Conservation (phyloP, 2,329 filamentous ascomycete species). For the Aspergillus fructus region DNA sequence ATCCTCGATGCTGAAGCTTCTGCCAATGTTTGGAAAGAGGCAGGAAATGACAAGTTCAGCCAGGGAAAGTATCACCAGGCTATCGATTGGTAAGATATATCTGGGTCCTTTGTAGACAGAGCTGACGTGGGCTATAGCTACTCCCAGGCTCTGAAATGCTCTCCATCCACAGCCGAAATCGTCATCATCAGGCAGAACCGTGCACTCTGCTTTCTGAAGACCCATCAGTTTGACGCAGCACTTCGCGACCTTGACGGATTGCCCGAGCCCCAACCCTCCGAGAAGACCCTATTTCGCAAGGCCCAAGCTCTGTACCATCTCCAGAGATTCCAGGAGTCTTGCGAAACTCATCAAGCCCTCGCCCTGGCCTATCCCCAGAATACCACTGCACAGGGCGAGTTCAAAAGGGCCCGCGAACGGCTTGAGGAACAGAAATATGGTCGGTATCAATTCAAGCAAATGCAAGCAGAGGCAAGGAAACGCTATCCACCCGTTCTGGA, state of each 20-base stretch:
- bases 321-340: constrained; percentile 37
- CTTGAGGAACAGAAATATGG: constrained; percentile 21
- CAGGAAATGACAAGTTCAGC: constrained; percentile 35
- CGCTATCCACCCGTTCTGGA: constrained; percentile 44
- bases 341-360: constrained; percentile 31
- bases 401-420: constrained; percentile 27
- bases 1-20: background rate
- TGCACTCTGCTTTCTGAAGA: constrained; percentile 33
- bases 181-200: constrained; percentile 37
- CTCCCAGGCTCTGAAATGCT: constrained; percentile 33
- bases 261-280: constrained; percentile 23
- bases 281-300: constrained; percentile 49
- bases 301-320: constrained; percentile 49
- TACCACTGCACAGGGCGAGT: constrained; percentile 25
- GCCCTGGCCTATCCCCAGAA: constrained; percentile 37
- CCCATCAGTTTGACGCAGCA: constrained; percentile 35
- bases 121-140: constrained; percentile 33
- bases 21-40: constrained; percentile 14
- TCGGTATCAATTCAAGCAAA: constrained; percentile 26
- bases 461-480: constrained; percentile 31
- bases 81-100: constrained; percentile 27
- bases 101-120: no score
- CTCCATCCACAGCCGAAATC: constrained; percentile 36
- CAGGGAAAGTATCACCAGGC: constrained; percentile 15
- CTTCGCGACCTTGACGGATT: constrained; percentile 29